These are phyloP conservation scores for Exophiala spinifera DNA, from an alignment of 2,329 filamentous ascomycete species.

Conservation along the genomic window DNA sequence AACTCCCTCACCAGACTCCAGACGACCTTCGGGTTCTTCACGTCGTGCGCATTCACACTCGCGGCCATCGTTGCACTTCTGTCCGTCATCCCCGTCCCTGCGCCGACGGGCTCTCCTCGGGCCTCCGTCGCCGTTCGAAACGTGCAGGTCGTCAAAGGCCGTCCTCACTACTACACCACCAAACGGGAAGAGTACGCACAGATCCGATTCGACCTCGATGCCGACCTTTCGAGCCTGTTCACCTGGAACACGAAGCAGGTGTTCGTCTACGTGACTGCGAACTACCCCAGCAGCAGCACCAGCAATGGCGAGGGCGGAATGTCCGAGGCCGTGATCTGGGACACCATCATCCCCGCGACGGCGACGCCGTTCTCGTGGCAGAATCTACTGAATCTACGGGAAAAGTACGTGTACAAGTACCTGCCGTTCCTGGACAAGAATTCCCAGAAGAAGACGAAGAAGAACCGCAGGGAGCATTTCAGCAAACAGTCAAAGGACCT, in stretches of 20 bases:
- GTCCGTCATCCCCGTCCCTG: conserved; percentile 55
- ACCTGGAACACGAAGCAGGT: conserved; percentile 99
- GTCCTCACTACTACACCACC: conserved; percentile 90
- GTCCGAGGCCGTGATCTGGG: conserved; percentile 89
- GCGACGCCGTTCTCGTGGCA: conserved; percentile 42
- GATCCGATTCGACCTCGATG: conserved; percentile 87
- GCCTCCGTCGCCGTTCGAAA: conserved; percentile 66
- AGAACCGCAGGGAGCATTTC: conserved; percentile 27
- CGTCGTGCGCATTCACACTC: conserved; percentile 81
- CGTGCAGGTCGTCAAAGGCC: conserved; percentile 83
- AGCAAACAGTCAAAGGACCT: conserved; percentile 22
- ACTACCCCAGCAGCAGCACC: conserved; percentile 48
- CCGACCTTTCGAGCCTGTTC: conserved; percentile 88
- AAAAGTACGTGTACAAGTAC: no score
- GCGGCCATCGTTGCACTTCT: conserved; percentile 74
- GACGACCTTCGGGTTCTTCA: conserved; percentile 97
- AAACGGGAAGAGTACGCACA: conserved; percentile 96
- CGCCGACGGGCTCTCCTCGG: conserved; percentile 60
- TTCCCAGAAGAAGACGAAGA: conserved; percentile 30
- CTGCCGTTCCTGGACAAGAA: conserved; percentile 34
- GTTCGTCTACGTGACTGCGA: conserved; percentile 92
- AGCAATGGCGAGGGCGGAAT: conserved; percentile 19
- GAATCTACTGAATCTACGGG: conserved; percentile 37
- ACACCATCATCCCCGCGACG: conserved; percentile 78
- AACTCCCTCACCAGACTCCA: conserved; percentile 80